Evolutionary conservation across 345 rosid genomes (phyloP), one percentile per base, ranked within the genome.

Genomic region (Durio zibethinus): DNA sequence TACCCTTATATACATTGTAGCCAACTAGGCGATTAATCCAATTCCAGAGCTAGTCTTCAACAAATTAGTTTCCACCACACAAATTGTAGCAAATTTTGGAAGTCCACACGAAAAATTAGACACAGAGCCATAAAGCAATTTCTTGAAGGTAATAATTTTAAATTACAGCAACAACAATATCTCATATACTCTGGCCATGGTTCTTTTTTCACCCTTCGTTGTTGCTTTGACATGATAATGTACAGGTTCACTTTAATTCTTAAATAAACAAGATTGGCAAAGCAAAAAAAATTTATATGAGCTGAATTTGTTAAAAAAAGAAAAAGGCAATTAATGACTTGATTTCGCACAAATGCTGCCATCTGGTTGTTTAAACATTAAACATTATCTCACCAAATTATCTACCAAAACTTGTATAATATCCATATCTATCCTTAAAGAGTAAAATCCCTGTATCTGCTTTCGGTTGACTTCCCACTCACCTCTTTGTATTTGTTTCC

Each of bases 321-420:
- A 38, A 20, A 11, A 0, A n/a, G 10, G 70, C 47, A 65, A 36
- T 7, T 7, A 10, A 29, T 5, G 10, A 65, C 48, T 36, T 65
- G 27, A 65, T 65, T 36, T 36, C 29, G 7, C 48, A 36, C 14
- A 38, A 65, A n/a, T 36, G 70, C 15, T 36, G 38, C 10, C 4
- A 64, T 61, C 40, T 36, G 47, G 20, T 64, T 64, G 69, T 36
- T 12, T 35, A 20, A 9, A 35, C 47, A 64, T 12, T 10, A 59
- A 57, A 25, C 2, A 35, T 20, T 16, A 35, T 6, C 14, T 36
- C 23, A 36, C 70, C 36, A 10, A 36, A 38, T 20, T 65, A 36
- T 65, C 70, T n/a, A 36, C 27, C 70, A 65, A 65, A 65, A 38
- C 7, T 65, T 31, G 66, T 31, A n/a, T n/a, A n/a, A n/a, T n/a